Percentiles rank a stretch among this genome's conserved stretches.
These are phyloP conservation scores for Trichophyton mentagrophytes DNA, from an alignment of 2,329 filamentous ascomycete species.

Conservation along the genomic window DNA sequence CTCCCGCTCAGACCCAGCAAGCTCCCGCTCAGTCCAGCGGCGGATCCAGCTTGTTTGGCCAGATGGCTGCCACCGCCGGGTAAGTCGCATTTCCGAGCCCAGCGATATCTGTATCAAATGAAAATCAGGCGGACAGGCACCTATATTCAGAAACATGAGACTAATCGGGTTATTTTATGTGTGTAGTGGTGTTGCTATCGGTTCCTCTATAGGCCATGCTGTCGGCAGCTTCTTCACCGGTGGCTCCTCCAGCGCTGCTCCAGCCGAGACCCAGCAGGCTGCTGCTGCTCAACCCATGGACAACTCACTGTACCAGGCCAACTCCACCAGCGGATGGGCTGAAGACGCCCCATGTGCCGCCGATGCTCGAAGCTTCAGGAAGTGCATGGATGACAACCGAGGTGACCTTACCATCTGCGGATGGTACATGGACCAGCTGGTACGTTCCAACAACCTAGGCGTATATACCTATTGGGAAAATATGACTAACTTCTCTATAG, in stretches of 20 bases:
- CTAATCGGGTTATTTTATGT: slow-evolving; percentile 14
- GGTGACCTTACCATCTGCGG: slow-evolving; percentile 93
- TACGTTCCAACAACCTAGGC: slow-evolving; percentile 20
- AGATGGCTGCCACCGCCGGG: slow-evolving; percentile 97
- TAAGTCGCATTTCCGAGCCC: slow-evolving; percentile 42
- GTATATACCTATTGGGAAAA: background rate
- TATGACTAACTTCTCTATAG: slow-evolving; percentile 23
- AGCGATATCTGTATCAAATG: background rate
- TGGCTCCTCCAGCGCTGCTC: slow-evolving; percentile 45
- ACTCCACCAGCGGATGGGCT: slow-evolving; percentile 34
- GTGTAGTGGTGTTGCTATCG: slow-evolving; percentile 82
- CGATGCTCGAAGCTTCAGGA: slow-evolving; percentile 75
- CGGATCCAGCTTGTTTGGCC: slow-evolving; percentile 77
- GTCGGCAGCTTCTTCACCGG: slow-evolving; percentile 80
- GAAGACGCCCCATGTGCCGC: slow-evolving; percentile 55
- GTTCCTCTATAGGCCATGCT: slow-evolving; percentile 88
- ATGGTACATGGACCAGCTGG: slow-evolving; percentile 94
- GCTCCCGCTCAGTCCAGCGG: slow-evolving; percentile 42
- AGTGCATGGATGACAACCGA: slow-evolving; percentile 90
- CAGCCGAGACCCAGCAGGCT: slow-evolving; percentile 41
- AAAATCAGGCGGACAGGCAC: background rate
- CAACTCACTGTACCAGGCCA: slow-evolving; percentile 34
- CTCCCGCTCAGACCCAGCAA: slow-evolving; percentile 28
- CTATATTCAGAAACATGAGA: background rate
- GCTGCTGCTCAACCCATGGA: slow-evolving; percentile 43